phyloP scores from a whole-genome alignment of 306 rosid species.

The Vigna radiata region DNA sequence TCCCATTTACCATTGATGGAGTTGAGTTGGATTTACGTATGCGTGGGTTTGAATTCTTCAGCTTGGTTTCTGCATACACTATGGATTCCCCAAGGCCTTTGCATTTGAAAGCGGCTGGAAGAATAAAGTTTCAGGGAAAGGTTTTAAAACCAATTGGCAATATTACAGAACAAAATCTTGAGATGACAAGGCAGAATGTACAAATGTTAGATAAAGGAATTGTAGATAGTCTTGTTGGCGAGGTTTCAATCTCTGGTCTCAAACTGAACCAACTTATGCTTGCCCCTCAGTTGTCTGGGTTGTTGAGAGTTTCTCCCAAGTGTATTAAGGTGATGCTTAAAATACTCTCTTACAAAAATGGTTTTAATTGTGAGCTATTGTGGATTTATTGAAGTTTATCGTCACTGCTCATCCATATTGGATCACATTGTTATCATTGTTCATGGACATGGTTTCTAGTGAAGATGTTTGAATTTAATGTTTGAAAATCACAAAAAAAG shows the following conservation, averaged over 20 bases:
- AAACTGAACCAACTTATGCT: slow-evolving; percentile 89
- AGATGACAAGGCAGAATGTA: slow-evolving; percentile 52
- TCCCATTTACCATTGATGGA: slow-evolving; percentile 79
- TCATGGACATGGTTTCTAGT: slow-evolving; percentile 17
- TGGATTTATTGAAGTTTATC: slow-evolving; percentile 26
- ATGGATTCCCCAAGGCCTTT: slow-evolving; percentile 80
- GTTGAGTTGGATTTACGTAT: slow-evolving; percentile 91
- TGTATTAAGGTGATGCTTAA: slow-evolving; percentile 70
- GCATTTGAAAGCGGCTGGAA: slow-evolving; percentile 86
- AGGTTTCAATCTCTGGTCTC: slow-evolving; percentile 81
- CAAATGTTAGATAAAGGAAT: slow-evolving; percentile 54
- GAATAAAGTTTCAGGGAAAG: slow-evolving; percentile 84
- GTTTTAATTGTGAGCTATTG: slow-evolving; percentile 14
- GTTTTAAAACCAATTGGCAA: slow-evolving; percentile 59
- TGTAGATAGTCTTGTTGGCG: slow-evolving; percentile 72
- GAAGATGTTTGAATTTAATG: slow-evolving; percentile 9
- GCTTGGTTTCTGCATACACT: slow-evolving; percentile 67
- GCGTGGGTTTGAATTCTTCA: slow-evolving; percentile 90
- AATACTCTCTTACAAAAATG: slow-evolving; percentile 14
- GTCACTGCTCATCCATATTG: slow-evolving; percentile 3
- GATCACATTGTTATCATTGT: neutral
- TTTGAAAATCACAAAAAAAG: slow-evolving; percentile 9
- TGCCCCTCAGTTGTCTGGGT: slow-evolving; percentile 89
- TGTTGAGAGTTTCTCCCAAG: slow-evolving; percentile 68
- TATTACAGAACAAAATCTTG: slow-evolving; percentile 54